phyloP scores from a whole-genome alignment of 1,139 yeast genomes.

The Blastobotrys buckinghamii region DNA sequence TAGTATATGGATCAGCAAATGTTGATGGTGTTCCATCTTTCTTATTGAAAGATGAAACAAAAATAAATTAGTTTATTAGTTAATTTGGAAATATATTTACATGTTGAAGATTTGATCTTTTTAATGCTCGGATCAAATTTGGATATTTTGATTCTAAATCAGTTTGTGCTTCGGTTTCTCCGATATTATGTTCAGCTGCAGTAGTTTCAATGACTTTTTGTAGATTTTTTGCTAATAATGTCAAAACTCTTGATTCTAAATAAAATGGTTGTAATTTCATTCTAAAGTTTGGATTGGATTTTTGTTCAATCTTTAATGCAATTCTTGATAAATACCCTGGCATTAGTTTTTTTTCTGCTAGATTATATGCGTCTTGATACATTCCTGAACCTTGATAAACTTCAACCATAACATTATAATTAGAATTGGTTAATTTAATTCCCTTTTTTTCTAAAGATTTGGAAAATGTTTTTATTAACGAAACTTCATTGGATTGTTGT shows the following conservation, averaged over 20 bases:
- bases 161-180: neutral
- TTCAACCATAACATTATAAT: slow-evolving; percentile 35
- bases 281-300: neutral
- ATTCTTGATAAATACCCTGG: slow-evolving; percentile 13
- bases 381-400: slow-evolving; percentile 27
- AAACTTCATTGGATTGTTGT: slow-evolving; percentile 12
- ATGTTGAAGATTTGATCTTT: neutral
- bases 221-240: neutral
- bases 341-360: slow-evolving; percentile 37
- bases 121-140: neutral
- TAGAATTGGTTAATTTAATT: slow-evolving; percentile 36
- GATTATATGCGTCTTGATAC: slow-evolving; percentile 33
- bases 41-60: slow-evolving; percentile 16
- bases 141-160: neutral
- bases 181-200: neutral
- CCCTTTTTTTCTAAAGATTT: slow-evolving; percentile 31
- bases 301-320: neutral
- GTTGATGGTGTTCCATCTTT: slow-evolving; percentile 34
- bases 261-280: neutral
- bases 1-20: slow-evolving; percentile 59
- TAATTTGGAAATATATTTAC: too few relatives aligned
- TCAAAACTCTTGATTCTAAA: neutral
- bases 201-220: neutral
- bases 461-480: slow-evolving; percentile 17
- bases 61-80: neutral